A percentile compares a stretch with the other conserved stretches of the same genome.
These are phyloP conservation scores for Lactarius evosmus DNA, from an alignment of 768 basidiomycete species.

Conservation along the genomic window DNA sequence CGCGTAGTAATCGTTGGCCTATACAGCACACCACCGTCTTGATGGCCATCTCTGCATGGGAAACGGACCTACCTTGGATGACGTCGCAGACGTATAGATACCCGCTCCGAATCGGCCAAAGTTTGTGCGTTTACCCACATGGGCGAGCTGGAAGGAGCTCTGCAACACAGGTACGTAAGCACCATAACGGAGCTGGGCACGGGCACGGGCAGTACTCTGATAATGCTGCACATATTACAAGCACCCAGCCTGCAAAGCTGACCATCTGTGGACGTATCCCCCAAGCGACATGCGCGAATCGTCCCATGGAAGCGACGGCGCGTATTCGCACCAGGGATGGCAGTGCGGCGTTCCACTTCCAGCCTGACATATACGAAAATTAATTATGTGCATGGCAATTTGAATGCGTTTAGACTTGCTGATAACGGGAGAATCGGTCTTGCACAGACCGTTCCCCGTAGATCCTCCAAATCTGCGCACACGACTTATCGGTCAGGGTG, in stretches of 20 bases:
- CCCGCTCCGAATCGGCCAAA: constrained; percentile 31
- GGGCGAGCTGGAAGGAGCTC: constrained; percentile 29
- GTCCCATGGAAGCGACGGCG: constrained; percentile 34
- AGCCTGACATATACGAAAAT: constrained; percentile 16
- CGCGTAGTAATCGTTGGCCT: constrained; percentile 31
- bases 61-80: constrained; percentile 29
- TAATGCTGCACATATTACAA: constrained; percentile 31
- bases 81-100: constrained; percentile 33
- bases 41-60: neutral
- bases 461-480: constrained; percentile 31
- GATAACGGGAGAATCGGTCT: constrained; percentile 29
- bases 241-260: constrained; percentile 21
- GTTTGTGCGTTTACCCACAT: constrained; percentile 24
- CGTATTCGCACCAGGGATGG: constrained; percentile 24
- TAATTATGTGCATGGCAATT: neutral
- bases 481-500: neutral
- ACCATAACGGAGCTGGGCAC: too few relatives aligned
- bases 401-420: constrained; percentile 16
- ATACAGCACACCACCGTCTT: neutral
- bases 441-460: constrained; percentile 16
- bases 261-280: constrained; percentile 24
- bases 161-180: neutral
- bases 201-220: constrained; percentile 19
- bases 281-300: constrained; percentile 28
- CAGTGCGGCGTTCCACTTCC: constrained; percentile 23